Evolutionary conservation across 805 yeast species (phyloP), one percentile per base, ranked within the genome.

Genomic region (Danielia reshetovae): DNA sequence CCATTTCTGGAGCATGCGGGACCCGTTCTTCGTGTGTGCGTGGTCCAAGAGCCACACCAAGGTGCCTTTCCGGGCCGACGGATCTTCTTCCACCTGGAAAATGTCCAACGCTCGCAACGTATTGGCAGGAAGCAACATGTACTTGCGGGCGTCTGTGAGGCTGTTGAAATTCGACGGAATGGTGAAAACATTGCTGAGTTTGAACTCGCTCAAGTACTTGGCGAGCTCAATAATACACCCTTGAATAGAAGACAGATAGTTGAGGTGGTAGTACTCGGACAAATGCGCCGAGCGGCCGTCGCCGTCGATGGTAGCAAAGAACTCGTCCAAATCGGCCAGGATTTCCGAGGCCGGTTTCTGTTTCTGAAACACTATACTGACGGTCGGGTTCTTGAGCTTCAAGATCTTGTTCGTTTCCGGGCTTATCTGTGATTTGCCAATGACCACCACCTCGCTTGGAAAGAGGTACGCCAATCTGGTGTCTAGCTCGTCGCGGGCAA

Each of bases 1-100:
- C 98, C 98, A 93, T 24, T 72, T 63, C 18, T 70, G 66, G 10
- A 93, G 55, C 39, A 76, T 48, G 35, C 96, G 59, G 29, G 68
- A 72, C 0, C 98, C 98, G 56, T 81, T 82, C 18, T 72, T 67
- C 0, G 97, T 85, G 22, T 76, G 61, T 0, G 97, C 85, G 45
- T 83, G 88, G 53, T 90, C 84, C 40, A 93, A 47, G 2, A 86
- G 63, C 88, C 94, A 85, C 11, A 85, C 54, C 10, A 90, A 60
- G 0, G 96, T 77, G 0, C 97, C 97, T 21, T 68, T 59, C 7
- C 64, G 65, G 4, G 68, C 60, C 9, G 61, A 54, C 11, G 57
- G 49, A 42, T 78, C 78, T 0, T 93, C 77, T 3, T 70, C 60
- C 48, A 85, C 85, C 14, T 65, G 62, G 49, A 85, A 86, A 1